A percentile compares a stretch with the other conserved stretches of the same genome.
These are phyloP conservation scores for Stagonosporopsis vannaccii DNA, from an alignment of 2,329 filamentous ascomycete genomes.

Conservation along the genomic window DNA sequence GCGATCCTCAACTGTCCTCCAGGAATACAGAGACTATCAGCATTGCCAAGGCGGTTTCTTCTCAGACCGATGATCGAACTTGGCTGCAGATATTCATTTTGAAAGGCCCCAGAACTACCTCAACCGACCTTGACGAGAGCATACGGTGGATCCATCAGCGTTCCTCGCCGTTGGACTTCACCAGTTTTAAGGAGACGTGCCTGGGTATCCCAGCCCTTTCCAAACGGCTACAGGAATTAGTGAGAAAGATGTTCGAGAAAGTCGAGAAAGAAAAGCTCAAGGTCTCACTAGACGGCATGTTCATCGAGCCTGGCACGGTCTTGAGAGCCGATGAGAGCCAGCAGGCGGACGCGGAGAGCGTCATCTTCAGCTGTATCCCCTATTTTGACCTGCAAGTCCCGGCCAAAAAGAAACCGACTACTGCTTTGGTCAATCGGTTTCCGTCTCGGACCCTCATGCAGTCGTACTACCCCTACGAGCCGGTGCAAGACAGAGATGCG, in stretches of 20 bases:
- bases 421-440: conserved; percentile 19
- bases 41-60: conserved; percentile 35
- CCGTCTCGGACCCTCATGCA: conserved; percentile 41
- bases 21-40: conserved; percentile 30
- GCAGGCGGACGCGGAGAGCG: conserved; percentile 26
- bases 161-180: conserved; percentile 28
- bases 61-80: conserved; percentile 24
- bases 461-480: conserved; percentile 42
- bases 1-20: background rate
- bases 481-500: conserved; percentile 37
- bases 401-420: background rate
- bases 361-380: conserved; percentile 43
- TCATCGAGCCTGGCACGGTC: conserved; percentile 45
- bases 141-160: conserved; percentile 40
- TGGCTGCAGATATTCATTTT: conserved; percentile 32
- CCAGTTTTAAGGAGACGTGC: conserved; percentile 35
- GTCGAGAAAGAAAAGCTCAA: conserved; percentile 38
- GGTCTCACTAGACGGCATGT: conserved; percentile 36
- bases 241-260: conserved; percentile 25
- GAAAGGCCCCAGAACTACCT: conserved; percentile 29
- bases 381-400: conserved; percentile 32
- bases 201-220: conserved; percentile 28
- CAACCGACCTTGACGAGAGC: conserved; percentile 10
- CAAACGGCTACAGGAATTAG: conserved; percentile 26
- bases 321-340: conserved; percentile 37